phyloP scores from a whole-genome alignment of 768 basidiomycete genomes.

The Termitomyces sp. region DNA sequence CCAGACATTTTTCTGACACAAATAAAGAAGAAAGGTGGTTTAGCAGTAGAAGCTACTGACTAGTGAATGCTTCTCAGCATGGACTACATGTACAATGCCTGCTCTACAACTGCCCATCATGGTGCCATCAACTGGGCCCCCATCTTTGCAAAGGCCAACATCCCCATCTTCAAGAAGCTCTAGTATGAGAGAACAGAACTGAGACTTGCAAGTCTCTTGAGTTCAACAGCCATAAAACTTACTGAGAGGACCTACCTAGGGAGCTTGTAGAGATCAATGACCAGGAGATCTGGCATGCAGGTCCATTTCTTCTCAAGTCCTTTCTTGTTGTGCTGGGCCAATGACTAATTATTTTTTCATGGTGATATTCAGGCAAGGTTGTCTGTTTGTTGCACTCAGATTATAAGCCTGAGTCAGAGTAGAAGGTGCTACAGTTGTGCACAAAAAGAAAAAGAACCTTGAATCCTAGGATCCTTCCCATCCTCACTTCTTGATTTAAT shows the following conservation, averaged over 20 bases:
- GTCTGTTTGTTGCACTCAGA: slow-evolving; percentile 89
- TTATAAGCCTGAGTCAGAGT: slow-evolving; percentile 60
- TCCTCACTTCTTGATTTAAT: neutral
- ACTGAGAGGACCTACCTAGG: slow-evolving; percentile 88
- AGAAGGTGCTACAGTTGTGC: slow-evolving; percentile 1
- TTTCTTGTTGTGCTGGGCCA: neutral
- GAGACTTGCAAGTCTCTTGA: slow-evolving; percentile 97
- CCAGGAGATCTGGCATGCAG: slow-evolving; percentile 99
- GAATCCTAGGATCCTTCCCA: neutral
- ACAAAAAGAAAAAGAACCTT: neutral
- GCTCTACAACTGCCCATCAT: slow-evolving; percentile 98
- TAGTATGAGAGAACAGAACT: slow-evolving; percentile 93
- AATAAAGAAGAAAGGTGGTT: too few species aligned
- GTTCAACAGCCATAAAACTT: slow-evolving; percentile 90
- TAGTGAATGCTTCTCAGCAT: slow-evolving; percentile 65
- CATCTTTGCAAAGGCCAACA: slow-evolving; percentile 90
- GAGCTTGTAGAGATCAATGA: slow-evolving; percentile 94
- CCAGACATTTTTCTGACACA: too few species aligned
- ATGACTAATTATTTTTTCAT: neutral
- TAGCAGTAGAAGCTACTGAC: too few species aligned
- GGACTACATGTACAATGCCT: slow-evolving; percentile 99
- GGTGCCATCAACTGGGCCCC: slow-evolving; percentile 99
- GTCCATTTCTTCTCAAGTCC: slow-evolving; percentile 37
- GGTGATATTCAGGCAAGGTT: slow-evolving; percentile 63
- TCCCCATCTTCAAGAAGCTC: slow-evolving; percentile 91